Conservation (phyloP, 371 early-diverging fungal species). For the Phascolomyces articulosus region DNA sequence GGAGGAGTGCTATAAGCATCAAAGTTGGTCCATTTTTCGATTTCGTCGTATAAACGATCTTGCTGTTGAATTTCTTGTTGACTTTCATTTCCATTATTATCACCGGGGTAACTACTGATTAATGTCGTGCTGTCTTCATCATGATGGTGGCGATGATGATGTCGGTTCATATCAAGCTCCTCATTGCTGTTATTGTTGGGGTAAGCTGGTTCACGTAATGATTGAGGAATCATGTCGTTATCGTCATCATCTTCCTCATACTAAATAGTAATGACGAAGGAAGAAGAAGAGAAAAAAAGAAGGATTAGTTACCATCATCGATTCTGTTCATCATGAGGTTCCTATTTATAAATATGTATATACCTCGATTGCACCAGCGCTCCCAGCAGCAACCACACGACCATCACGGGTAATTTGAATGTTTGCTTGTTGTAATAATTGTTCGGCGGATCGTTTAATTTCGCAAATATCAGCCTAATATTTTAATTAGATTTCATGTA, state of each 20-base stretch:
- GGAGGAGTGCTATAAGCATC: slow-evolving; percentile 10
- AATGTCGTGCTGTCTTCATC: slow-evolving; percentile 16
- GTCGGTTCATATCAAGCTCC: background rate
- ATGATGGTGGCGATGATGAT: background rate
- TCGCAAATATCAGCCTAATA: slow-evolving; percentile 19
- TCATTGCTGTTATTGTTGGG: background rate
- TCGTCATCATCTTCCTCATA: background rate
- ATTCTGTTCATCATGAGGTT: background rate
- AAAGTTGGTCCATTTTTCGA: slow-evolving; percentile 29
- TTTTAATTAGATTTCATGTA: no score
- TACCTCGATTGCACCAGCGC: slow-evolving; percentile 1
- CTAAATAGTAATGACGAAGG: no score
- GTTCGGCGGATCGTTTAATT: slow-evolving; percentile 26
- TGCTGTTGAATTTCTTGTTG: slow-evolving; percentile 14
- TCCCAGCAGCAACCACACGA: slow-evolving; percentile 11
- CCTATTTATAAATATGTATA: background rate
- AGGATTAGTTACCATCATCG: background rate
- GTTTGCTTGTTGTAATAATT: slow-evolving; percentile 14
- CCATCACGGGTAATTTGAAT: slow-evolving; percentile 26
- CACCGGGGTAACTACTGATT: slow-evolving; percentile 12
- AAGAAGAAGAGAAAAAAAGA: no score
- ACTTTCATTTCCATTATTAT: background rate
- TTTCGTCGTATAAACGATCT: slow-evolving; percentile 28
- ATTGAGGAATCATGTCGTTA: background rate
- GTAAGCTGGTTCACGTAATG: background rate